Evolutionary conservation across 352 stramenopile genomes (phyloP).

Genomic region (Phytopythium aichiense): DNA sequence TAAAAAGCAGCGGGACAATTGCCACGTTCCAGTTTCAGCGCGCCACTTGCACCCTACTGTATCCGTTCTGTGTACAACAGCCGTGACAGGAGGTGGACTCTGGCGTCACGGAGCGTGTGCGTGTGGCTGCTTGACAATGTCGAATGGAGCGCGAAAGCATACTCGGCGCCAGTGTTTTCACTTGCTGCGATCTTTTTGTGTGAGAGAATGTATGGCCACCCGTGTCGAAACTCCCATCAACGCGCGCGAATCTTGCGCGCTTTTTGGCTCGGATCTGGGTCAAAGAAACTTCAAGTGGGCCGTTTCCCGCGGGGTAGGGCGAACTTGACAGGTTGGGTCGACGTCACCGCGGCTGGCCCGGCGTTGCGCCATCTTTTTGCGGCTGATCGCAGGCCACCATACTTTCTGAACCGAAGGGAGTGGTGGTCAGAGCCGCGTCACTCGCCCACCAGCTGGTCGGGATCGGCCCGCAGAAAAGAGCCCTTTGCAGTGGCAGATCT

Average conservation of each 20-base stretch:
- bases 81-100: conserved; percentile 3
- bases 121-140: not conserved
- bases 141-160: not conserved
- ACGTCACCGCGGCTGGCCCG: not conserved
- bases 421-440: not conserved
- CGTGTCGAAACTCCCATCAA: not conserved
- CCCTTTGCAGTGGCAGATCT: not conserved
- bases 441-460: not conserved
- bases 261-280: not conserved
- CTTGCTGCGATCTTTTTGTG: not conserved
- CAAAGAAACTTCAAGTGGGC: conserved; percentile 1
- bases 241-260: not conserved
- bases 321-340: conserved; percentile 2
- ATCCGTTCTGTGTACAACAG: not conserved
- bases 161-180: not conserved
- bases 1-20: not conserved
- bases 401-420: conserved; percentile 7
- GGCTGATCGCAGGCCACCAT: not conserved
- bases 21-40: no score
- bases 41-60: not conserved
- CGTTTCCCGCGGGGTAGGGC: conserved; percentile 6
- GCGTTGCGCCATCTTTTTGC: not conserved
- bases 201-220: not conserved
- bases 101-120: not conserved
- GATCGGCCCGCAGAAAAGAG: not conserved